phyloP scores from a whole-genome alignment of 2,329 filamentous ascomycete genomes.

The Colletotrichum cordylinicola region DNA sequence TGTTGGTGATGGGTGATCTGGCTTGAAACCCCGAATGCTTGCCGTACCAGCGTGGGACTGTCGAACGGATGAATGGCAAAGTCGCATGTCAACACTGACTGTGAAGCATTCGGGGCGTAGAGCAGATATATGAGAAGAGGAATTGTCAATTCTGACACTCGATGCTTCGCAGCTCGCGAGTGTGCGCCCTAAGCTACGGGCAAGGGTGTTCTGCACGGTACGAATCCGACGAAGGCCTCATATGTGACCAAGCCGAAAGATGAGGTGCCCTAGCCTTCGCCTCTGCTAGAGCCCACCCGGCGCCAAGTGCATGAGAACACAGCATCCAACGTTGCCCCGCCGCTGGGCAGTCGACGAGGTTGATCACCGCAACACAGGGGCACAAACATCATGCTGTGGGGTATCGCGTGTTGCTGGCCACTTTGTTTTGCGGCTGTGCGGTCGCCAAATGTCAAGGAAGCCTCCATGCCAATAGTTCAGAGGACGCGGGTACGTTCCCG shows the following conservation, averaged over 20 bases:
- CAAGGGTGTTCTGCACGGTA: neutral
- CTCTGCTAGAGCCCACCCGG: accelerated
- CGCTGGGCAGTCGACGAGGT: too few relatives aligned
- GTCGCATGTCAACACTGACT: too few relatives aligned
- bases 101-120: too few relatives aligned
- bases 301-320: neutral
- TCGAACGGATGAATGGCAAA: too few relatives aligned
- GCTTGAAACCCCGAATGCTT: too few relatives aligned
- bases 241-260: neutral
- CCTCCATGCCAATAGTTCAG: too few relatives aligned
- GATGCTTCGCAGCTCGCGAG: neutral
- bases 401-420: neutral
- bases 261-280: neutral
- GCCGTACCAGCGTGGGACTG: too few relatives aligned
- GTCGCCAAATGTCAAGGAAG: neutral
- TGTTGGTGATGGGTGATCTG: too few relatives aligned
- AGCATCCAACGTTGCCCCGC: neutral
- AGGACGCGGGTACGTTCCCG: too few relatives aligned
- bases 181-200: neutral
- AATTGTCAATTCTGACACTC: too few relatives aligned
- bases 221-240: neutral
- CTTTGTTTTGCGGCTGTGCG: neutral
- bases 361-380: neutral
- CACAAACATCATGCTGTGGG: neutral
- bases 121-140: too few relatives aligned